Percentiles rank a stretch among this genome's conserved stretches.
Evolutionary conservation across 345 rosid genomes (phyloP).

Genomic region (Trapa bicornis): DNA sequence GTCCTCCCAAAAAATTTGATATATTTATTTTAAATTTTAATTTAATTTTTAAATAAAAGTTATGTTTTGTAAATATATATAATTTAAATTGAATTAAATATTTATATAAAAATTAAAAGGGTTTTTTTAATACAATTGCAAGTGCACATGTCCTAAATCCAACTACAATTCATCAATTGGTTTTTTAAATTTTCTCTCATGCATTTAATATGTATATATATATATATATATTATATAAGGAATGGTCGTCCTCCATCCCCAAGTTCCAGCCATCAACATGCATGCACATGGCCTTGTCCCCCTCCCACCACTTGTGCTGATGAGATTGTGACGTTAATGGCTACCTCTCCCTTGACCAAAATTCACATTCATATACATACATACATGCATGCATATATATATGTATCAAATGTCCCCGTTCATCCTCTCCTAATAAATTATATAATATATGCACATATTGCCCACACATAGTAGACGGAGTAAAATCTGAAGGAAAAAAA

Average conservation of each 20-base stretch:
- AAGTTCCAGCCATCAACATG: neutral
- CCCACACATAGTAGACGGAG: neutral
- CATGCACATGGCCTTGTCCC: conserved; percentile 3
- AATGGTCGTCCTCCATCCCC: neutral
- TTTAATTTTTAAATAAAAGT: too few relatives aligned
- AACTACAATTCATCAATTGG: too few relatives aligned
- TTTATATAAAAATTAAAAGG: too few relatives aligned
- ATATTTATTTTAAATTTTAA: too few relatives aligned
- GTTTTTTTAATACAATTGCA: too few relatives aligned
- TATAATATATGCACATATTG: neutral
- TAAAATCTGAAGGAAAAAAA: neutral
- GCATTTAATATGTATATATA: neutral
- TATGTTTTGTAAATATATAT: too few relatives aligned
- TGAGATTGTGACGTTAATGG: neutral
- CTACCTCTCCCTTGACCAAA: neutral
- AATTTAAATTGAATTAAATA: too few relatives aligned
- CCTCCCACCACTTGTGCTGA: neutral
- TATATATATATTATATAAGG: neutral
- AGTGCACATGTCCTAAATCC: too few relatives aligned
- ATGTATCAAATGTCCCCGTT: neutral
- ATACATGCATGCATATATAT: neutral
- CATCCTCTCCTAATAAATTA: neutral
- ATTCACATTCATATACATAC: neutral
- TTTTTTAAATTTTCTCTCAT: too few relatives aligned
- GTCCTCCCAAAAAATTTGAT: too few relatives aligned